Percentiles rank a stretch among this genome's conserved stretches.
These are phyloP conservation scores for Camillea tinctor DNA, from an alignment of 2,329 filamentous ascomycete genomes.

Conservation along the genomic window DNA sequence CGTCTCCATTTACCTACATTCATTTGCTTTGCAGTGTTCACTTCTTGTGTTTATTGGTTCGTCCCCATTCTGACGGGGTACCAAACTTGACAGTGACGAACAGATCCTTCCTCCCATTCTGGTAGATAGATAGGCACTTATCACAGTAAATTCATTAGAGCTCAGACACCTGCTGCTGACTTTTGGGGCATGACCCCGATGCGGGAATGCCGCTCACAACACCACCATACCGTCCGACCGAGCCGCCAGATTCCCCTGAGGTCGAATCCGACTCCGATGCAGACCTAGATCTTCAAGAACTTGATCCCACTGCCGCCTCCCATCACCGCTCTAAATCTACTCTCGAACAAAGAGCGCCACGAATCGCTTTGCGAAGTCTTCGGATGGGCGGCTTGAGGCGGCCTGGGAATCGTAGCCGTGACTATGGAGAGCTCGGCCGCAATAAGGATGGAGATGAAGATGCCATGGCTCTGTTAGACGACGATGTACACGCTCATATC, in stretches of 20 bases:
- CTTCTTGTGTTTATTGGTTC: not conserved
- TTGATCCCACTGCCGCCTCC: constrained; percentile 60
- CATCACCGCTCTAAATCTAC: constrained; percentile 36
- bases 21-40: not conserved
- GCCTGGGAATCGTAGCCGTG: constrained; percentile 51
- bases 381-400: constrained; percentile 65
- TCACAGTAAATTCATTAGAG: not conserved
- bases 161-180: constrained; percentile 6
- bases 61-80: not conserved
- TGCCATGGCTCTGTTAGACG: constrained; percentile 63
- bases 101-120: not conserved
- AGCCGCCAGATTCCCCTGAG: constrained; percentile 62
- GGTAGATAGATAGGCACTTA: not conserved
- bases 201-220: constrained; percentile 59
- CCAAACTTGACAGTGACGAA: not conserved
- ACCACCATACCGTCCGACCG: constrained; percentile 49
- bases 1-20: not conserved
- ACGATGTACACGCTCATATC: constrained; percentile 54
- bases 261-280: constrained; percentile 77
- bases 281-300: constrained; percentile 75
- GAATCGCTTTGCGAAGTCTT: constrained; percentile 70
- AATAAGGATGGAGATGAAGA: constrained; percentile 63
- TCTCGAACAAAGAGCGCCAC: constrained; percentile 47
- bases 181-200: constrained; percentile 33
- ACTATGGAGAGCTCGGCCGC: constrained; percentile 60